phyloP scores from a whole-genome alignment of 2,329 filamentous ascomycete species.

The Macroventuria anomochaeta region DNA sequence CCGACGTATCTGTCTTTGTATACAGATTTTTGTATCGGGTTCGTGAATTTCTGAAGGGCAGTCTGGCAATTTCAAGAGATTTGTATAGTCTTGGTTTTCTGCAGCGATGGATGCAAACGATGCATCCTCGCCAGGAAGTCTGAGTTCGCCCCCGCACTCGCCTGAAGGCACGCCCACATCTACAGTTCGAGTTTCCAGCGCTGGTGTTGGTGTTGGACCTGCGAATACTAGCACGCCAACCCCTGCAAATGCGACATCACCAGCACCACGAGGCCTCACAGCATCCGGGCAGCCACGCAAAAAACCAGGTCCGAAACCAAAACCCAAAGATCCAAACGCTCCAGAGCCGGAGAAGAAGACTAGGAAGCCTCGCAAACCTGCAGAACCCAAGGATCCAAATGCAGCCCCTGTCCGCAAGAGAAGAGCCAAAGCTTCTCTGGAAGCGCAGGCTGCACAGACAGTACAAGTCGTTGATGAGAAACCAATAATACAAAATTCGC shows the following conservation, averaged over 20 bases:
- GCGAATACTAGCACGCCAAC: slow-evolving; percentile 35
- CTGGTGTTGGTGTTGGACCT: slow-evolving; percentile 41
- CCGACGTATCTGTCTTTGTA: slow-evolving; percentile 1
- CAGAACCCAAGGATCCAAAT: slow-evolving; percentile 58
- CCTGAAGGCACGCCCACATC: slow-evolving; percentile 44
- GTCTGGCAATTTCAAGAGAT: background rate
- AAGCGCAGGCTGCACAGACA: slow-evolving; percentile 39
- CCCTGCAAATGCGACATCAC: slow-evolving; percentile 39
- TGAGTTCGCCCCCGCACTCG: slow-evolving; percentile 49
- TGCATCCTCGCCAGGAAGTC: slow-evolving; percentile 46
- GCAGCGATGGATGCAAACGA: slow-evolving; percentile 42
- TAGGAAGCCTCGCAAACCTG: slow-evolving; percentile 54
- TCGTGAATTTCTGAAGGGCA: slow-evolving; percentile 5
- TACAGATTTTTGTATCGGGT: background rate
- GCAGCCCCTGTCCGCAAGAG: slow-evolving; percentile 58
- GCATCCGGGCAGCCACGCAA: slow-evolving; percentile 48
- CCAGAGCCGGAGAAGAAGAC: slow-evolving; percentile 52
- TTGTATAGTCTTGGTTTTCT: slow-evolving; percentile 21
- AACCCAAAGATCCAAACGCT: slow-evolving; percentile 44
- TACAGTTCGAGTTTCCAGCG: slow-evolving; percentile 37
- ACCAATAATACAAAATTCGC: slow-evolving; percentile 30
- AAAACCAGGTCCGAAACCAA: slow-evolving; percentile 54
- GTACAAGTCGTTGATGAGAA: slow-evolving; percentile 36
- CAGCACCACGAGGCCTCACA: slow-evolving; percentile 42
- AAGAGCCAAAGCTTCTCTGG: slow-evolving; percentile 50